Conservation (phyloP, 345 rosid species). For the Lagerstroemia speciosa region DNA sequence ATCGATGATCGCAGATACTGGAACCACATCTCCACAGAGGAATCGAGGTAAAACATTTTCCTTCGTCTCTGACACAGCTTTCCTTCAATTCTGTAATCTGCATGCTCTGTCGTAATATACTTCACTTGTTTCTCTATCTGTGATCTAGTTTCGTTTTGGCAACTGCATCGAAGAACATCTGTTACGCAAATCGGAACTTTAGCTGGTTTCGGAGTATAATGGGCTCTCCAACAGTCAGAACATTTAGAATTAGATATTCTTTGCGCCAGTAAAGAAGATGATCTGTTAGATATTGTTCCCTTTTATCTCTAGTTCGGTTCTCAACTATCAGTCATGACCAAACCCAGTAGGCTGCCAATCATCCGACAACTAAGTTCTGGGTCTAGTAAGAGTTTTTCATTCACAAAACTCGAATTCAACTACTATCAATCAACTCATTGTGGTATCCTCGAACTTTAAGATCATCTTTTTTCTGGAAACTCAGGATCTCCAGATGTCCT, state of each 20-base stretch:
- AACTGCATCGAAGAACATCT: background rate
- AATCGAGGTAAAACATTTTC: conserved; percentile 15
- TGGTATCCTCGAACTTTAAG: no score
- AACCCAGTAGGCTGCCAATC: background rate
- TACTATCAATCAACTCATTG: no score
- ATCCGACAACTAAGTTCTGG: no score
- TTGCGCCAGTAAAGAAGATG: background rate
- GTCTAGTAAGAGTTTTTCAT: no score
- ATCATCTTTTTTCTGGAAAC: background rate
- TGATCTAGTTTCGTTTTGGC: background rate
- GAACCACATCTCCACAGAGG: conserved; percentile 22
- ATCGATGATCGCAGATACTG: conserved; percentile 23
- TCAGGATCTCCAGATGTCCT: background rate
- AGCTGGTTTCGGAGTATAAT: background rate
- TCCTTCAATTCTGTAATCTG: background rate
- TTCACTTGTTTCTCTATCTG: background rate
- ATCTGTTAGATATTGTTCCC: background rate
- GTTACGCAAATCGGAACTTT: no score
- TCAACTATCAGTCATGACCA: background rate
- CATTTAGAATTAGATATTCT: background rate
- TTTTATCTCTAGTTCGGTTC: background rate
- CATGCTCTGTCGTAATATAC: background rate
- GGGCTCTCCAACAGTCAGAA: background rate
- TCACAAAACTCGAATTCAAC: no score
- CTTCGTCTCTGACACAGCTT: background rate